Evolutionary conservation across 2,329 filamentous ascomycete genomes (phyloP), one percentile per base, ranked within the genome.

Genomic region (Colletotrichum sp.): DNA sequence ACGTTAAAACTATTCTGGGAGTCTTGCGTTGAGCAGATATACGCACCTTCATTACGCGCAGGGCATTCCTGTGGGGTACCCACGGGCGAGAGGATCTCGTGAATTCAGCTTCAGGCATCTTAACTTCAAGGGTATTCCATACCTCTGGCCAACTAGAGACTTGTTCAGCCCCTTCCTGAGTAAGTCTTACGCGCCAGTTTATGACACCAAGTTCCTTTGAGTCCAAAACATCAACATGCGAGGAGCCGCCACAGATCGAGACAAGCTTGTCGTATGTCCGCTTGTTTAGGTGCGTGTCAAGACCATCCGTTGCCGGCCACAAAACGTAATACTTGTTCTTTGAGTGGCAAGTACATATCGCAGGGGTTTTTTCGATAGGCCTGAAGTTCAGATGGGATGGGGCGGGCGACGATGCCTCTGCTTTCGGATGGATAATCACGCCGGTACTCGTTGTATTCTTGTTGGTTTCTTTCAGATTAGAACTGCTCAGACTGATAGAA

Each of bases 21-120:
- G 3, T 49, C 10, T 8, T 49, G n/a, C n/a, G 1, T 21, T 49
- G 10, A 8, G n/a, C 3, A 4, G 44, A 49, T n/a, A 1, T 13
- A 49, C 44, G 1, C n/a, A 49, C 44, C 44, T 49, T 49, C n/a
- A 7, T 49, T 49, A 4, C n/a, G 44, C 6, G 44, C 44, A 3
- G 44, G n/a, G n/a, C n/a, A 49, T 21, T 49, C 44, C 3, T 49
- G 44, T 13, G 44, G n/a, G 10, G 44, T 0, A 3, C 44, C 44
- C 3, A 49, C n/a, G 9, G 44, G 44, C n/a, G 44, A 13, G 5
- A 21, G n/a, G 0, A 49, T 49, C 44, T 49, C 10, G n/a, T 49
- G 10, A 21, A 21, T 3, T 49, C 8, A 49, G 44, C 44, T 1
- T 0, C 4, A n/a, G 0, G 10, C 44, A 4, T 21, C n/a, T 49